Percentiles rank a stretch among this genome's conserved stretches.
phyloP scores from a whole-genome alignment of 768 basidiomycete genomes.

The Postia placenta region DNA sequence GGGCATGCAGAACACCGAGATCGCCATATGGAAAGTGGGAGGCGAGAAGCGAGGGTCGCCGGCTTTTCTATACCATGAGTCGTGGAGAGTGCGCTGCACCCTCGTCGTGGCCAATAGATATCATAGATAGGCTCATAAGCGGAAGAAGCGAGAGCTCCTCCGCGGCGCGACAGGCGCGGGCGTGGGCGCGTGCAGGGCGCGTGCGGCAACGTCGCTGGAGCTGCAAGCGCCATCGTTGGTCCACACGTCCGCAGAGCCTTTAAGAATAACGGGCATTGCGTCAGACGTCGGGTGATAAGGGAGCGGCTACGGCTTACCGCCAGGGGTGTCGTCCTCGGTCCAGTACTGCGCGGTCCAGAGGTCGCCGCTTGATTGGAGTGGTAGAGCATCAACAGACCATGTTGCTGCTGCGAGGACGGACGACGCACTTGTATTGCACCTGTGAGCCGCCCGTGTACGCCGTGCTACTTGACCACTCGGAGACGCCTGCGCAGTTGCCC shows the following conservation, averaged over 20 bases:
- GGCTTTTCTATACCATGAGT: not conserved
- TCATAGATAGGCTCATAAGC: constrained; percentile 11
- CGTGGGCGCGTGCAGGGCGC: constrained; percentile 4
- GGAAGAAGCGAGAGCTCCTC: constrained; percentile 17
- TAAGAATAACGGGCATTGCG: not conserved
- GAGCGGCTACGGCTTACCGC: constrained; percentile 24
- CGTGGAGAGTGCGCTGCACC: not conserved
- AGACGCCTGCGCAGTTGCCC: constrained; percentile 41
- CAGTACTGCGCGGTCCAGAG: constrained; percentile 56
- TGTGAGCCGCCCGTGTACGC: constrained; percentile 47
- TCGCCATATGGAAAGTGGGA: not conserved
- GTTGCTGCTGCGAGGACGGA: constrained; percentile 9
- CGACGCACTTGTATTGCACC: constrained; percentile 44
- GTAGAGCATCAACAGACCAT: constrained; percentile 11
- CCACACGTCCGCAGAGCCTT: constrained; percentile 50
- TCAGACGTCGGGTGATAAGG: not conserved
- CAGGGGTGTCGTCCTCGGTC: constrained; percentile 50
- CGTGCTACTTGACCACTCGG: constrained; percentile 42
- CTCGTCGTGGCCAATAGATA: constrained; percentile 1
- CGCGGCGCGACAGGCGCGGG: constrained; percentile 2
- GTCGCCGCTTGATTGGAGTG: constrained; percentile 27
- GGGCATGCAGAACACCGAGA: not conserved
- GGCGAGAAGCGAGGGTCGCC: not conserved
- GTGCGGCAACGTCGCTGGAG: constrained; percentile 6
- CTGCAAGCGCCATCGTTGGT: constrained; percentile 49